Percentiles rank a stretch among this genome's conserved stretches.
Conservation (phyloP, 108 stramenopile genomes). For the Cyclotella sp. region DNA sequence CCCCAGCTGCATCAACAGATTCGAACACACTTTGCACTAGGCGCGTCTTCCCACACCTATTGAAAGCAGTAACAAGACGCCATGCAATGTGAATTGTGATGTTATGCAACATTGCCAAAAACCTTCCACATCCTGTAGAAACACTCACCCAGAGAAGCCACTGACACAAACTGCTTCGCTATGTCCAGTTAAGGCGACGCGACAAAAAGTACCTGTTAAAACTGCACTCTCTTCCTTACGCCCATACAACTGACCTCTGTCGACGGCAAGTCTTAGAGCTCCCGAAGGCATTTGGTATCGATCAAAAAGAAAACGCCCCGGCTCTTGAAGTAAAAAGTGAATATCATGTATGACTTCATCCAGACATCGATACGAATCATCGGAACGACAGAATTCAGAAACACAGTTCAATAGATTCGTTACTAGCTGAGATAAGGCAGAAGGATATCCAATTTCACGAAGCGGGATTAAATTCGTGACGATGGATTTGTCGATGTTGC, state of each 20-base stretch:
- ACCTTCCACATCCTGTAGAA: not conserved
- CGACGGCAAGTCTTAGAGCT: not conserved
- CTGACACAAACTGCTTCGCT: constrained; percentile 22
- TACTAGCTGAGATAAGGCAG: constrained; percentile 9
- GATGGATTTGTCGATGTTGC: not conserved
- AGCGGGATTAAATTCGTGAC: not conserved
- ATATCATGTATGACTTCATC: constrained; percentile 5
- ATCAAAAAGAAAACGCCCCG: constrained; percentile 18
- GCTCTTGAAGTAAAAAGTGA: constrained; percentile 11
- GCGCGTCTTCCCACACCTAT: constrained; percentile 7
- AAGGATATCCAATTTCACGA: constrained; percentile 16
- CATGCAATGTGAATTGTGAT: no score
- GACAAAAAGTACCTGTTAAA: constrained; percentile 13
- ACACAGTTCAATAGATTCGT: constrained; percentile 10
- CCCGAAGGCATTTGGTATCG: not conserved
- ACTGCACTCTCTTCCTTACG: not conserved
- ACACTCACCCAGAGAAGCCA: constrained; percentile 18
- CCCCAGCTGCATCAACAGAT: constrained; percentile 9
- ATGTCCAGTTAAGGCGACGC: constrained; percentile 7
- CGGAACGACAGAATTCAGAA: not conserved
- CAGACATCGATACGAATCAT: constrained; percentile 1
- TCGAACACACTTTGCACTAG: constrained; percentile 6
- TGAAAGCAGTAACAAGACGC: not conserved
- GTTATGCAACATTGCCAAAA: not conserved
- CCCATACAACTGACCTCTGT: constrained; percentile 16